Percentiles rank a stretch among this genome's conserved stretches.
Evolutionary conservation across 176 grass and related monocot species (phyloP).

Genomic region (Juncus effusus): DNA sequence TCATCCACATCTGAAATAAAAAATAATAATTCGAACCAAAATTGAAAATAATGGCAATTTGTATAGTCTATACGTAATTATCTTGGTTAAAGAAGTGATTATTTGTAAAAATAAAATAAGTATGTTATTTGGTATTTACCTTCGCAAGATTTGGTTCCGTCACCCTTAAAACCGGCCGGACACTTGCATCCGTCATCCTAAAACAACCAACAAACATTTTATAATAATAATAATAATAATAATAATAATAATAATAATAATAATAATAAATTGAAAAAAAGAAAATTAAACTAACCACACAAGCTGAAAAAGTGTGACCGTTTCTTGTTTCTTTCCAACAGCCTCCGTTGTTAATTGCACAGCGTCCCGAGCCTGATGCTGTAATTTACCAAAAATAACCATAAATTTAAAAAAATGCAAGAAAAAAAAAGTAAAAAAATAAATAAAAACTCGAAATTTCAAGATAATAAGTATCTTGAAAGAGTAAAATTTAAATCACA

Average conservation of each 20-base stretch:
- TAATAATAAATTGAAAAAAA: background rate
- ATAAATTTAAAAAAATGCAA: conserved; percentile 4
- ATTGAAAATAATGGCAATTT: background rate
- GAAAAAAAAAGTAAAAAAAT: background rate
- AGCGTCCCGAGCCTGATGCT: conserved; percentile 77
- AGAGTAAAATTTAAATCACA: background rate
- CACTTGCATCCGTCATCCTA: conserved; percentile 90
- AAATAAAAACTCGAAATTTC: conserved; percentile 16
- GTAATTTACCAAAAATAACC: conserved; percentile 20
- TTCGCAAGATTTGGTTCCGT: conserved; percentile 73
- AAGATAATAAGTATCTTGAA: background rate
- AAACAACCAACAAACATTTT: conserved; percentile 11
- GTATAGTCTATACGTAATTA: background rate
- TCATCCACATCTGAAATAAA: conserved; percentile 77
- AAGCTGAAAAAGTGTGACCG: conserved; percentile 63
- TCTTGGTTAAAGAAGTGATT: background rate
- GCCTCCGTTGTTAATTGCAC: conserved; percentile 88
- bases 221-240: no score
- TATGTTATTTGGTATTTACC: conserved; percentile 28
- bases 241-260: conserved; percentile 4
- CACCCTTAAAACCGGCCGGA: conserved; percentile 73
- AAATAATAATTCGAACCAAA: background rate
- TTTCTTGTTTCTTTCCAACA: conserved; percentile 84
- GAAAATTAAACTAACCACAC: conserved; percentile 53
- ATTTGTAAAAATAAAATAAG: background rate